Conservation (phyloP, 2,329 filamentous ascomycete genomes). For the Septoria petroselini region DNA sequence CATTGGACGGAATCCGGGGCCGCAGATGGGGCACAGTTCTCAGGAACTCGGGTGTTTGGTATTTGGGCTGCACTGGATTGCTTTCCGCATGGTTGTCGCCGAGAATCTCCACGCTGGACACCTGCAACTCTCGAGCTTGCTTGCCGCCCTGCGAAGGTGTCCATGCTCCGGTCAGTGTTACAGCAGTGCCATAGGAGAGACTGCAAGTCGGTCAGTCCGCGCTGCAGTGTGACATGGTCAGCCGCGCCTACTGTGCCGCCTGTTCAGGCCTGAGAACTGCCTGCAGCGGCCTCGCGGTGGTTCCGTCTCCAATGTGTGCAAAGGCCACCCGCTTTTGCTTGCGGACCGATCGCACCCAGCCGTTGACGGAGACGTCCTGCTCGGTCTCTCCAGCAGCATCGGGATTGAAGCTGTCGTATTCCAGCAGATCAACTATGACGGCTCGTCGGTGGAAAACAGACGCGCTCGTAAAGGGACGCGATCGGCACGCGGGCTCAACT, state of each 20-base stretch:
- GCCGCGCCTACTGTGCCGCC: conserved; percentile 63
- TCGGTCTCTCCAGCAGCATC: conserved; percentile 13
- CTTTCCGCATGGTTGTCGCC: conserved; percentile 81
- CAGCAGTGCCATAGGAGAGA: conserved; percentile 75
- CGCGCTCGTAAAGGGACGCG: conserved; percentile 20
- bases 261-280: conserved; percentile 71
- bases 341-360: conserved; percentile 78
- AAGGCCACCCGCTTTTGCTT: conserved; percentile 84
- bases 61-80: conserved; percentile 95
- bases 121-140: conserved; percentile 79
- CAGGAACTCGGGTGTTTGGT: conserved; percentile 83
- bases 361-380: conserved; percentile 55
- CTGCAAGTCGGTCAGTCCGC: conserved; percentile 46
- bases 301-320: conserved; percentile 82
- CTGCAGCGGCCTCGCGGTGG: conserved; percentile 74
- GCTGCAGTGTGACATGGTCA: not conserved
- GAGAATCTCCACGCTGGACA: conserved; percentile 64
- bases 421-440: conserved; percentile 30
- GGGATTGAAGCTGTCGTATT: conserved; percentile 19
- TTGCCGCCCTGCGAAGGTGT: conserved; percentile 61
- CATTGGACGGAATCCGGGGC: conserved; percentile 74
- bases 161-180: conserved; percentile 76
- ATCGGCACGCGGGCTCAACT: conserved; percentile 9
- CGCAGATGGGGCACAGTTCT: conserved; percentile 85
- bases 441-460: conserved; percentile 20